Evolutionary conservation across 495 filamentous ascomycete species (phyloP).

Genomic region (Penicillium coffeae): DNA sequence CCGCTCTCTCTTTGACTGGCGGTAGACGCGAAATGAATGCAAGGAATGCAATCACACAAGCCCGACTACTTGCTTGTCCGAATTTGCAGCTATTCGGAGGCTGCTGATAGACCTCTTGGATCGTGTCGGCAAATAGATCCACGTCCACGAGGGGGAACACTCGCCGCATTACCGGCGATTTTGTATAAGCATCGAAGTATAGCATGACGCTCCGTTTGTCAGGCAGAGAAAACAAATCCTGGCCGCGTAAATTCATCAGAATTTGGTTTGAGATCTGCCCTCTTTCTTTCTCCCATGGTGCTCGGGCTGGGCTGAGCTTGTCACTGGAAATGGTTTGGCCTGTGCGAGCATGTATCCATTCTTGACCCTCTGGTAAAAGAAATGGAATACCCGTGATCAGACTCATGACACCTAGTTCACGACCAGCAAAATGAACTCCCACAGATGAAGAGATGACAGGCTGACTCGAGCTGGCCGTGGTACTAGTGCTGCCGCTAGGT

Average conservation of each 20-base stretch:
- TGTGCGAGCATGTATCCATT: constrained; percentile 45
- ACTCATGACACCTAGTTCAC: constrained; percentile 44
- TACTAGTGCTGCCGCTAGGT: constrained; percentile 10
- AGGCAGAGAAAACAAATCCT: constrained; percentile 28
- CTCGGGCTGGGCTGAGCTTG: constrained; percentile 27
- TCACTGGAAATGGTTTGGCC: constrained; percentile 39
- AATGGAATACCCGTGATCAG: constrained; percentile 45
- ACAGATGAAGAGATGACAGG: constrained; percentile 27
- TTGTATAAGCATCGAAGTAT: constrained; percentile 25
- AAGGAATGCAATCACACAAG: constrained; percentile 45
- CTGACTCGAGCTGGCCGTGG: constrained; percentile 7
- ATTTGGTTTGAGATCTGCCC: constrained; percentile 21
- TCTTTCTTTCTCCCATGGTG: constrained; percentile 35
- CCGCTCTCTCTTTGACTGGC: constrained; percentile 5
- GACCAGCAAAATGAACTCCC: constrained; percentile 47
- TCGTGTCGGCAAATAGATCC: constrained; percentile 38
- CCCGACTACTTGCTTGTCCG: constrained; percentile 27
- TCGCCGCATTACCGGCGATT: constrained; percentile 28
- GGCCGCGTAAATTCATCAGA: constrained; percentile 19
- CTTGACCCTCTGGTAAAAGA: constrained; percentile 40
- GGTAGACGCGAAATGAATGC: constrained; percentile 33
- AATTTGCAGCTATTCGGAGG: constrained; percentile 5
- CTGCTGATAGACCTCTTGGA: constrained; percentile 37
- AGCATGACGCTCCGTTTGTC: constrained; percentile 15
- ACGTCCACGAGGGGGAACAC: constrained; percentile 43